Conservation (phyloP, 345 rosid species). For the Tarenaya hassleriana region DNA sequence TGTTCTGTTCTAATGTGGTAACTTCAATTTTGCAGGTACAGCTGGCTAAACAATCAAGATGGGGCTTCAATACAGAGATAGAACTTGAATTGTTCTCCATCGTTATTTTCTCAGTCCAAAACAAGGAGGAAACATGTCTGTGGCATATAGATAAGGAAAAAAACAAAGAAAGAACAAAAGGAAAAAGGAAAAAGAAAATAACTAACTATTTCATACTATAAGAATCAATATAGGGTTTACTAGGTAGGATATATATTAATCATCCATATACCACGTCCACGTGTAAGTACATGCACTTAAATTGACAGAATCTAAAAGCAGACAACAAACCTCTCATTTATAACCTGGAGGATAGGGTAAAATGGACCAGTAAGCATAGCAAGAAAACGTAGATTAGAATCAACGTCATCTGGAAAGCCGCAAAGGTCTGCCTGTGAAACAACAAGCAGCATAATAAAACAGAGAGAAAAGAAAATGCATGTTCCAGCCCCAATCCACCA, state of each 20-base stretch:
- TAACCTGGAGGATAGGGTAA: slow-evolving; percentile 60
- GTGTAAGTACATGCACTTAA: neutral
- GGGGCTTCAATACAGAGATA: neutral
- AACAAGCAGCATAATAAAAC: slow-evolving; percentile 11
- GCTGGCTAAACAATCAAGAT: neutral
- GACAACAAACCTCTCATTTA: slow-evolving; percentile 56
- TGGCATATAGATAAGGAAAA: neutral
- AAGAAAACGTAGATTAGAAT: slow-evolving; percentile 51
- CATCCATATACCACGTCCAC: neutral
- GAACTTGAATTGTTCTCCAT: too few relatives aligned
- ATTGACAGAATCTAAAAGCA: neutral
- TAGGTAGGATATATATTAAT: too few relatives aligned
- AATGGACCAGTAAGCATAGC: slow-evolving; percentile 77
- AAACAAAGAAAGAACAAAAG: neutral
- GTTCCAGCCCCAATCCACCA: slow-evolving; percentile 1
- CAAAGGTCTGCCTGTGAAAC: slow-evolving; percentile 50
- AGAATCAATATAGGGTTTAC: too few relatives aligned
- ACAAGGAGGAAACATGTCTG: neutral
- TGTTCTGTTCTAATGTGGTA: neutral
- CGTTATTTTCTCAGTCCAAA: neutral
- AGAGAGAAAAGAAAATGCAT: neutral
- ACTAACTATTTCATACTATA: neutral
- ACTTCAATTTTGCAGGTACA: slow-evolving; percentile 7
- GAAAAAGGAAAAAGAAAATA: too few relatives aligned
- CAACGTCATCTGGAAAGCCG: slow-evolving; percentile 53